Conservation (phyloP, 352 stramenopile genomes). For the Globisporangium apiculatum region DNA sequence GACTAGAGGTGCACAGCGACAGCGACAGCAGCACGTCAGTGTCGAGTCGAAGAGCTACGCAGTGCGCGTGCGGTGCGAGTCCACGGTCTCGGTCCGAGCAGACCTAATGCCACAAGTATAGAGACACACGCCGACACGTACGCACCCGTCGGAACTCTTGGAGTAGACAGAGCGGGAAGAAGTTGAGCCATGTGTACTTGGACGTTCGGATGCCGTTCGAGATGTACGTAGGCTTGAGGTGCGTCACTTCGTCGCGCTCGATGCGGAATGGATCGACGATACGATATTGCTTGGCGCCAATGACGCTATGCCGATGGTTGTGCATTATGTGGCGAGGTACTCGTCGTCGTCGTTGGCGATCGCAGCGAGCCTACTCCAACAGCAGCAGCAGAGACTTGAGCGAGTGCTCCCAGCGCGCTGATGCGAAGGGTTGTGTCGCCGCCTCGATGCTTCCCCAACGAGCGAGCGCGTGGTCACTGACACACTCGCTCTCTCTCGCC, state of each 20-base stretch:
- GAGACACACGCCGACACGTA: background rate
- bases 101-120: no score
- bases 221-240: constrained; percentile 45
- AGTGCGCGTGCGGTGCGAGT: no score
- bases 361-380: background rate
- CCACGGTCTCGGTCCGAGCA: no score
- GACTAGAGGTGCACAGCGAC: constrained; percentile 58
- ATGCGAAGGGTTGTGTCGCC: no score
- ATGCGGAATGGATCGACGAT: constrained; percentile 62
- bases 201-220: constrained; percentile 83
- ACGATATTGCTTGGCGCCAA: constrained; percentile 27
- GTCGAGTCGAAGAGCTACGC: no score
- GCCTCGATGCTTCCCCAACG: no score
- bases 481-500: no score
- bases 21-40: no score
- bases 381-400: background rate
- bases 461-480: no score
- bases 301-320: constrained; percentile 14
- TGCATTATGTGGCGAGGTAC: background rate
- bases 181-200: constrained; percentile 88
- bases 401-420: no score
- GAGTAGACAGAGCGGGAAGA: constrained; percentile 56
- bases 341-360: background rate
- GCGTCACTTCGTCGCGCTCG: constrained; percentile 41
- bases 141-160: constrained; percentile 82